Evolutionary conservation across 306 rosid species (phyloP), one percentile per base, ranked within the genome.

Genomic region (Gillenia trifoliata): DNA sequence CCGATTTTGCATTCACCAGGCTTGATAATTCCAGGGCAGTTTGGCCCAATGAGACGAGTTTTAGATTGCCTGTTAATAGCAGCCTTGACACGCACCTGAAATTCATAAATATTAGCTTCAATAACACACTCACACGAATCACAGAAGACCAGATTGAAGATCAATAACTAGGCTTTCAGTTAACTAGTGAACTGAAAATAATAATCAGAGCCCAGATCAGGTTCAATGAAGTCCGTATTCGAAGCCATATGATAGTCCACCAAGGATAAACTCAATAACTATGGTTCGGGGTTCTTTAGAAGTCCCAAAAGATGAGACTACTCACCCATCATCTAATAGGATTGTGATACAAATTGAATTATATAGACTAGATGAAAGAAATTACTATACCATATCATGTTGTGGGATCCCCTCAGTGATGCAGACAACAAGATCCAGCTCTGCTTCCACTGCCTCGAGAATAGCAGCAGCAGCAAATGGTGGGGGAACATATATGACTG

Each of bases 1-100:
- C 99, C 99, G 13, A 95, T 95, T 95, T 95, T 95, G 78, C 99
- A 95, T 81, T 95, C 97, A 72, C 99, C 99, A 6, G 99, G 99
- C 92, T 95, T 95, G 88, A 95, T 95, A 75, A 95, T 89, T 70
- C 99, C 99, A 75, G 99, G 99, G 84, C 99, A 95, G 82, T 95
- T 95, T 60, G 99, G 98, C 56, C 99, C 99, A 73, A 95, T 95
- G 86, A 95, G 67, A 22, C 99, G 85, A 66, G 99, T 95, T 82
- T 89, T 95, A 25, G 97, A 84, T 78, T 95, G 98, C 64, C 66
- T 81, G 85, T 95, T 95, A 66, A 95, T 79, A 66, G 98, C 99
- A 78, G 98, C 96, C 85, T 95, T 95, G 81, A 90, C 97, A 23
- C 92, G 86, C 36, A 95, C 98, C 99, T 95, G 77, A 75, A 77